Base-by-base conservation (phyloP, 257 asterid genomes). In the Rhazya stricta region DNA sequence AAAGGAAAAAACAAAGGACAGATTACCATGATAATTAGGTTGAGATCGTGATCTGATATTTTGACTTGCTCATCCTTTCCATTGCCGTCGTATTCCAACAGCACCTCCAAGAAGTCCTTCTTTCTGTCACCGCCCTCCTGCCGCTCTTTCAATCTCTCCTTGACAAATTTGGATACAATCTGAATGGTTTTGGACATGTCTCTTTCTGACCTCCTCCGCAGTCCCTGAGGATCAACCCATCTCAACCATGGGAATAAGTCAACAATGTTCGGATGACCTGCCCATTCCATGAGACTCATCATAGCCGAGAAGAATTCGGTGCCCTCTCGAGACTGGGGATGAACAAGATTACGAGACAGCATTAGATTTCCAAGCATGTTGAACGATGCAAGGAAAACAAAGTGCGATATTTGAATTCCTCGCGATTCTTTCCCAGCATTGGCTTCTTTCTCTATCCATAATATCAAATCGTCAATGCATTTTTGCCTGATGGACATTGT, bases 71-170 rank as follows among this genome's bases (percentile, higher is more conserved):
- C 88, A 63, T 69, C 85, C 7, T 81, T 78, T 48, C 78, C 76
- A 0, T 70, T 78, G 48, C 86, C 88, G 41, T 87, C 82, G 56
- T 50, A 84, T 13, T 86, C 86, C 57, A 87, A 73, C 82, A 89
- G 8, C 58, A 85, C 90, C 23, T 91, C 91, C 71, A 91, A 82
- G 73, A 86, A 89, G 70, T 89, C 93, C 15, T 63, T 74, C 58
- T 51, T 82, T 34, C 19, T 68, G 9, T 36, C 39, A 27, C 69
- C 23, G 8, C 60, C 75, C 13, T 19, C 36, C 4, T 62, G 67
- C 13, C 48, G 60, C 30, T 80, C 84, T 34, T 65, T 25, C 15
- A 57, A 1, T 7, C 86, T 6, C 19, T 81, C 79, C 51, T 69
- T 23, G 23, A 81, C 81, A 66, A 78, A 78, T 13, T 62, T 66